These are phyloP conservation scores for Alternaria triticimaculans DNA, from an alignment of 2,329 filamentous ascomycete genomes.

Conservation along the genomic window DNA sequence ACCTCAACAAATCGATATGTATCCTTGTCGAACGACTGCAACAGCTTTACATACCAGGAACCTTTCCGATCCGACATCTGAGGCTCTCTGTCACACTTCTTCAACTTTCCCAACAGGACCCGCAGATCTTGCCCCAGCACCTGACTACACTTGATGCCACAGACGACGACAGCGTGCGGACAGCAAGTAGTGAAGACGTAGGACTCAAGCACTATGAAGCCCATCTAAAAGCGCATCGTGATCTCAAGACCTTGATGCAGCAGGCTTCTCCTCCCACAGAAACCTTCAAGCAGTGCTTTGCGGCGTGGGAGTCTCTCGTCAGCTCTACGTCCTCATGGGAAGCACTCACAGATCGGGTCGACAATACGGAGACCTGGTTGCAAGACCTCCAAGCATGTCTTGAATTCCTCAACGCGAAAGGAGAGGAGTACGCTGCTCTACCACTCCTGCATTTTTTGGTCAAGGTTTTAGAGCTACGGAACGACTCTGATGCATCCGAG, in stretches of 20 bases:
- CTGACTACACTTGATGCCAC: constrained; percentile 1
- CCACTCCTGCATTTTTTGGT: constrained; percentile 58
- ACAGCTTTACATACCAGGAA: constrained; percentile 33
- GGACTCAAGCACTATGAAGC: constrained; percentile 40
- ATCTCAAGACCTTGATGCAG: constrained; percentile 53
- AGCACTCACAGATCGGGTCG: constrained; percentile 54
- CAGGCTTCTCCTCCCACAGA: constrained; percentile 35
- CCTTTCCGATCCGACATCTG: constrained; percentile 43
- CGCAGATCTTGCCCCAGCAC: constrained; percentile 59
- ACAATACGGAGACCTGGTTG: constrained; percentile 58
- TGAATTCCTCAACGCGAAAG: constrained; percentile 65
- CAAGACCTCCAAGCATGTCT: constrained; percentile 60
- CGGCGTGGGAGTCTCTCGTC: constrained; percentile 49
- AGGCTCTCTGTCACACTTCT: constrained; percentile 36
- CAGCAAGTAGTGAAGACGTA: constrained; percentile 35
- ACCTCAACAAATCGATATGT: constrained; percentile 33
- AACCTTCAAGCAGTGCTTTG: constrained; percentile 41
- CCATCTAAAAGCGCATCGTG: constrained; percentile 46
- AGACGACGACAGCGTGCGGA: neutral
- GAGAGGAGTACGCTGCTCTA: constrained; percentile 59
- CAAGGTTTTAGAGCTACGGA: constrained; percentile 56
- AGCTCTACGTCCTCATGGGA: constrained; percentile 41
- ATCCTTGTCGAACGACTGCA: constrained; percentile 29
- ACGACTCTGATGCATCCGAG: constrained; percentile 45
- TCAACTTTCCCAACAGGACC: constrained; percentile 61